Evolutionary conservation across 2,329 filamentous ascomycete genomes (phyloP), one percentile per base, ranked within the genome.

Genomic region (Talaromyces sp.): DNA sequence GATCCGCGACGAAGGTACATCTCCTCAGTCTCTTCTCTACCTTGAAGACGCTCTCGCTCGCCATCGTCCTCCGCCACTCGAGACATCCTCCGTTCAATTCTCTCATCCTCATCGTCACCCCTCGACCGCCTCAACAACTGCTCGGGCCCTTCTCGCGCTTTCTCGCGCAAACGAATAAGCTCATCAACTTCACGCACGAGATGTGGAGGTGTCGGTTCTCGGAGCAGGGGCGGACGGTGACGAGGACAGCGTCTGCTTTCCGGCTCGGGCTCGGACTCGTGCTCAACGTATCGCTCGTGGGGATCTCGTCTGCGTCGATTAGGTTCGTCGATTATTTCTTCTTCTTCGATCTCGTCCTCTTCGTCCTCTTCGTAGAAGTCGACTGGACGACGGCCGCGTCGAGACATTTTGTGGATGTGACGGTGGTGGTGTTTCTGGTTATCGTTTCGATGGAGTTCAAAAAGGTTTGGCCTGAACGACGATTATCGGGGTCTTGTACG

Each of bases 111-210:
- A 17, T 53, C 25, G 3, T 53, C 49, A 47, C 44, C 44, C 8
- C 44, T 25, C 25, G 44, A 1, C 44, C 44, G n/a, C 11, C 44
- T 47, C 9, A 25, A 22, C 19, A 9, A 25, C 44, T 19, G n/a
- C 22, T 25, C 22, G 4, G 44, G 19, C 1, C 4, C 44, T 47
- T 47, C 44, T 25, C 44, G 44, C 9, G n/a, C 44, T 15, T 25
- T 47, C 44, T 78, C 77, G 6, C 60, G 60, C 49, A 78, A 69
- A 22, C 78, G 76, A 57, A 76, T 67, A 17, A 74, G 72, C 42
- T 75, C 73, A n/a, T 63, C 58, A 73, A 69, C 32, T 72, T 71
- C 68, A 42, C 69, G 84, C 72, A 72, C 81, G 59, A 65, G 77
- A 47, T 47, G 44, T 47, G 44, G 44, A 11, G 44, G 44, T 6